Evolutionary conservation across 78 protist genomes (phyloP).

Genomic region (Dictyostelium purpureum): DNA sequence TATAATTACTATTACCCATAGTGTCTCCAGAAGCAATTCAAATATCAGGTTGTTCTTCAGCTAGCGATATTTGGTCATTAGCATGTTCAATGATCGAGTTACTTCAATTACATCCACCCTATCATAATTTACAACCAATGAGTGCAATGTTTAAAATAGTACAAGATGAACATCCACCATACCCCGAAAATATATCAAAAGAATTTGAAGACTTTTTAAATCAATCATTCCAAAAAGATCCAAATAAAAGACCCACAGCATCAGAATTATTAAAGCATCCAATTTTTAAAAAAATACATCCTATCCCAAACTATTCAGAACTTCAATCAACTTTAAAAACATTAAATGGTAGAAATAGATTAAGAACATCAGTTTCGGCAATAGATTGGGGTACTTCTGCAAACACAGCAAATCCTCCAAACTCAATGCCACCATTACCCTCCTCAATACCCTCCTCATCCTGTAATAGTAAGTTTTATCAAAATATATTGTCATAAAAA

Average conservation of each 20-base stretch:
- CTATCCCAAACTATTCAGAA: conserved; percentile 24
- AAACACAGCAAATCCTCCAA: neutral
- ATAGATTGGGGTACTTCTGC: conserved; percentile 51
- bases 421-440: neutral
- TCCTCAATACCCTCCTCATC: neutral
- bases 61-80: conserved; percentile 96
- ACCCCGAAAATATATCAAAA: conserved; percentile 79
- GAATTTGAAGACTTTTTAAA: conserved; percentile 84
- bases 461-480: neutral
- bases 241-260: conserved; percentile 72
- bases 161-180: conserved; percentile 95
- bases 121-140: conserved; percentile 93
- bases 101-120: conserved; percentile 97
- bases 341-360: conserved; percentile 10
- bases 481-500: too few species aligned
- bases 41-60: conserved; percentile 94
- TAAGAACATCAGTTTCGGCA: conserved; percentile 39
- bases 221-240: conserved; percentile 91
- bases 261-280: conserved; percentile 57
- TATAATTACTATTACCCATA: too few species aligned
- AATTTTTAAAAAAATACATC: conserved; percentile 26
- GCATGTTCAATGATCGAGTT: conserved; percentile 96
- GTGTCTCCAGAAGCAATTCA: conserved; percentile 48
- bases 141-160: conserved; percentile 96
- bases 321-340: conserved; percentile 55